A percentile compares a stretch with the other conserved stretches of the same genome.
Evolutionary conservation across 345 rosid genomes (phyloP).

Genomic region (Laguncularia racemosa): DNA sequence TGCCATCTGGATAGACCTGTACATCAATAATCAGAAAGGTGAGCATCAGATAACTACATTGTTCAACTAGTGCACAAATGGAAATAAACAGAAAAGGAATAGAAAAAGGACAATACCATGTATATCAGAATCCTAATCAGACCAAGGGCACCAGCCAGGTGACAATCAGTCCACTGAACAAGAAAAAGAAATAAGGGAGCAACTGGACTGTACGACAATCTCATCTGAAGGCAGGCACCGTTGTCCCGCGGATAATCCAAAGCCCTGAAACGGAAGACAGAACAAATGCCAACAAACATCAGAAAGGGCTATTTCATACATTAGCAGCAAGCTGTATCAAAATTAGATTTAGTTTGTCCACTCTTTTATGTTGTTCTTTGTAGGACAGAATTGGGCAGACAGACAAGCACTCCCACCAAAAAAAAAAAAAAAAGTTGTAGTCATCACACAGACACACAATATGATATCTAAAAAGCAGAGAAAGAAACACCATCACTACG

Average conservation of each 20-base stretch:
- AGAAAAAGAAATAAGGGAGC: slow-evolving; percentile 82
- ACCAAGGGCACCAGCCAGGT: slow-evolving; percentile 89
- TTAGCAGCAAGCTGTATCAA: too few relatives aligned
- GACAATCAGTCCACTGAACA: slow-evolving; percentile 93
- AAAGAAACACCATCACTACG: too few relatives aligned
- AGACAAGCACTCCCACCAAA: too few relatives aligned
- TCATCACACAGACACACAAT: too few relatives aligned
- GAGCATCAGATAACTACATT: slow-evolving; percentile 10
- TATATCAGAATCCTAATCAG: slow-evolving; percentile 81
- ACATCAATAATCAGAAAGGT: slow-evolving; percentile 19
- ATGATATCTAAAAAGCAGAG: too few relatives aligned
- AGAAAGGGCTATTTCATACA: neutral
- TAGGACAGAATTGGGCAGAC: too few relatives aligned
- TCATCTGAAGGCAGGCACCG: slow-evolving; percentile 91
- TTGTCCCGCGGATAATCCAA: slow-evolving; percentile 64
- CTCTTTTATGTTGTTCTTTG: too few relatives aligned
- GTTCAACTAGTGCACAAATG: neutral
- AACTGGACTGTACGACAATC: slow-evolving; percentile 84
- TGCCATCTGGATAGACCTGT: slow-evolving; percentile 82
- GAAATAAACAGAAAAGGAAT: neutral
- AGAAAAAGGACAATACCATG: slow-evolving; percentile 33
- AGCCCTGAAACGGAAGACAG: slow-evolving; percentile 42
- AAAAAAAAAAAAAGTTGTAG: too few relatives aligned
- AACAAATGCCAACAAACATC: slow-evolving; percentile 5
- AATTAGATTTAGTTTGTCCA: too few relatives aligned